Evolutionary conservation across 805 yeast species (phyloP).

Genomic region (Candida saitoana): DNA sequence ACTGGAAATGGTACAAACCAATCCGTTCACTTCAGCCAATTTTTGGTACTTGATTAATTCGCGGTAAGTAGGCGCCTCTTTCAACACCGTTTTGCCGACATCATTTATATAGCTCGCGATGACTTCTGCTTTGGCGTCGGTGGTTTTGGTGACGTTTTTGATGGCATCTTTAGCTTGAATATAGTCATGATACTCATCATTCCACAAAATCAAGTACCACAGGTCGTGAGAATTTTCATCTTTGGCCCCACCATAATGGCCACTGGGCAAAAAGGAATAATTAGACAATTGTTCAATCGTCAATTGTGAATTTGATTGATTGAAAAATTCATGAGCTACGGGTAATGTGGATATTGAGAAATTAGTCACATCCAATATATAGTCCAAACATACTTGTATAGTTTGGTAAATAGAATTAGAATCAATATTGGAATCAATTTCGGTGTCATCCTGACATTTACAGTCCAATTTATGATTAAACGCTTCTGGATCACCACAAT

Average conservation of each 20-base stretch:
- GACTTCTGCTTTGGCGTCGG: conserved; percentile 23
- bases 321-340: conserved; percentile 27
- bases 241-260: conserved; percentile 25
- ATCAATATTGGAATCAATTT: conserved; percentile 6
- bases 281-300: conserved; percentile 27
- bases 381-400: conserved; percentile 35
- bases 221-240: conserved; percentile 29
- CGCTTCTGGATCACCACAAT: conserved; percentile 69
- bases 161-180: conserved; percentile 51
- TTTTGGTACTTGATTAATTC: conserved; percentile 31
- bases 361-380: conserved; percentile 40
- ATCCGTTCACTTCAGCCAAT: conserved; percentile 43
- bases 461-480: conserved; percentile 56
- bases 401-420: conserved; percentile 21
- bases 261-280: conserved; percentile 26
- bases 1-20: conserved; percentile 53
- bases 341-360: conserved; percentile 39
- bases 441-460: conserved; percentile 25
- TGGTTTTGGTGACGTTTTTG: conserved; percentile 24
- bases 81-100: conserved; percentile 49
- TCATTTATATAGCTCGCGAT: conserved; percentile 45
- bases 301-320: conserved; percentile 19
- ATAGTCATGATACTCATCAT: conserved; percentile 69
- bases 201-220: conserved; percentile 63
- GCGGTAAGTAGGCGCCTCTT: conserved; percentile 20